Base-by-base conservation (phyloP, 2,329 filamentous ascomycete species). In the Neofusicoccum umdonicola region DNA sequence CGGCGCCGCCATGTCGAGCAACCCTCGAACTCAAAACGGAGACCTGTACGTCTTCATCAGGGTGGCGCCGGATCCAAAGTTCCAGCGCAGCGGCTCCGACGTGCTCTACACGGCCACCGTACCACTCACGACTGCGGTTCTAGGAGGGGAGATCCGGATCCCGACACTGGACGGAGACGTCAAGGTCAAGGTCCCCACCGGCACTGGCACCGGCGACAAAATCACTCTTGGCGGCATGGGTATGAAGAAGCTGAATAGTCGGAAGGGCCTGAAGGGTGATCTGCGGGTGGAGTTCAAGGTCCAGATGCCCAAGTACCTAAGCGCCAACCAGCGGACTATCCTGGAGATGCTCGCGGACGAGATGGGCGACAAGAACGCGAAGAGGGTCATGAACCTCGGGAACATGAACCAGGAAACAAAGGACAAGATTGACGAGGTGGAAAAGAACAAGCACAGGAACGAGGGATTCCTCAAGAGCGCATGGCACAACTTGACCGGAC, bases 271-370 rank as follows among this genome's bases (percentile, higher is more conserved):
- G 44, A 86, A 84, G 35, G 95, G 95, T 68, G 95, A 99, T 74
- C 80, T 99, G 66, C 90, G 88, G 75, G 93, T 99, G 6, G 94
- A 99, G 77, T 99, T 97, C 85, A 92, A 92, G 77, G 91, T 99
- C 51, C 82, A 86, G 63, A 97, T 98, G 92, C 95, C 95, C 51
- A 98, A 97, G 80, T 97, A 94, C 73, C 83, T 99, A 68, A 92
- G 86, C 63, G 86, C 90, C 51, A 98, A 97, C 80, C 93, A 99
- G 81, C 86, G 95, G 62, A 96, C 92, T 0, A 90, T 99, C 66
- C 81, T 96, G 50, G 95, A 99, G 81, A 94, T 98, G 87, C 86
- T 99, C 68, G 95, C 95, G 6, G 93, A 99, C 72, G 95, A 99
- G 81, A 90, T 99, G 88, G 89, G 87, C 44, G 95, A 99, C 78